phyloP scores from a whole-genome alignment of 2,329 filamentous ascomycete genomes.

The Fusarium albosuccineum region DNA sequence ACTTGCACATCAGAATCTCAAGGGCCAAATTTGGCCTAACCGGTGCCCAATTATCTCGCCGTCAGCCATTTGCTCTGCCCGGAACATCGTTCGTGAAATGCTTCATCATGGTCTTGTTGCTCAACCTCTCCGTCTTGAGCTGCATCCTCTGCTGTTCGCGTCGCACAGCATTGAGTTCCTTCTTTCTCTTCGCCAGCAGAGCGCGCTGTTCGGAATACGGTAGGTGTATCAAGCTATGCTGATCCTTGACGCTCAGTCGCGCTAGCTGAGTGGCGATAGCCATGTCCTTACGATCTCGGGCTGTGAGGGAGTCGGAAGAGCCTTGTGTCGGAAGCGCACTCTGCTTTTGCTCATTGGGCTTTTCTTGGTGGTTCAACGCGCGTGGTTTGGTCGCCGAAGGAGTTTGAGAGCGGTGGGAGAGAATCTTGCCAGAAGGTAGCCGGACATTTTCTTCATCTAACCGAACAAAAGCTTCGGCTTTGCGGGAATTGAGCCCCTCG shows the following conservation, averaged over 20 bases:
- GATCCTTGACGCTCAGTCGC: slow-evolving; percentile 25
- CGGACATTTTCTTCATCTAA: slow-evolving; percentile 1
- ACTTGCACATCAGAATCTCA: no score
- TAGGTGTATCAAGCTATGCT: slow-evolving; percentile 38
- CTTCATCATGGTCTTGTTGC: slow-evolving; percentile 34
- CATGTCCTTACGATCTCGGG: slow-evolving; percentile 13
- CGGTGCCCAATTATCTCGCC: no score
- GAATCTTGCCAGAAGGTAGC: slow-evolving; percentile 9
- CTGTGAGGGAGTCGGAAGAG: not conserved
- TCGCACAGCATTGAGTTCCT: slow-evolving; percentile 21
- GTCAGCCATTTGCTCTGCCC: slow-evolving; percentile 20
- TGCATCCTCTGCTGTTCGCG: slow-evolving; percentile 21
- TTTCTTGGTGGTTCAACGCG: not conserved
- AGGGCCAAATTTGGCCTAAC: no score
- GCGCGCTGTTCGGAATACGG: slow-evolving; percentile 31
- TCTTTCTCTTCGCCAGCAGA: slow-evolving; percentile 26
- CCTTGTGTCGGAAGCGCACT: not conserved
- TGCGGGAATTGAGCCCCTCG: not conserved
- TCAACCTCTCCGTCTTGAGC: slow-evolving; percentile 22
- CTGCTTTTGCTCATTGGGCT: not conserved
- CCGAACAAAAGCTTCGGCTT: not conserved
- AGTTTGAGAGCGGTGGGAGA: slow-evolving; percentile 1
- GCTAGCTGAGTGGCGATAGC: slow-evolving; percentile 29
- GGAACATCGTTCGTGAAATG: slow-evolving; percentile 25
- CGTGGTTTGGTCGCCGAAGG: not conserved